phyloP scores from a whole-genome alignment of 2,329 filamentous ascomycete genomes.

The Pseudogymnoascus sp. region DNA sequence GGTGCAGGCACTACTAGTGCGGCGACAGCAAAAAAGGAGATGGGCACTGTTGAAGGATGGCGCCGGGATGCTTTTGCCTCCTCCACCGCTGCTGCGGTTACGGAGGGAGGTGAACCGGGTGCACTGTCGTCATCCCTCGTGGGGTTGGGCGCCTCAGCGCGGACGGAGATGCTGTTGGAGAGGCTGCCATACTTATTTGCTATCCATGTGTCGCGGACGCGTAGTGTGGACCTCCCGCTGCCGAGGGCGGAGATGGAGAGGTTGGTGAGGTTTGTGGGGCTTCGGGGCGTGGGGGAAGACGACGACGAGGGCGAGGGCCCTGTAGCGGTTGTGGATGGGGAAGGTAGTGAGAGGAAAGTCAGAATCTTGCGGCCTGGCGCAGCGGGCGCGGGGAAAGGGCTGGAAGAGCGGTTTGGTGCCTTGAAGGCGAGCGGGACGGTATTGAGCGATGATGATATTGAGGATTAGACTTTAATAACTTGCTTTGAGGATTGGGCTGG shows the following conservation, averaged over 20 bases:
- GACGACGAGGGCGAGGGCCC: slow-evolving; percentile 37
- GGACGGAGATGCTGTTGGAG: slow-evolving; percentile 70
- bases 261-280: slow-evolving; percentile 29
- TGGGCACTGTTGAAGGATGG: slow-evolving; percentile 28
- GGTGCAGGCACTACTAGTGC: slow-evolving; percentile 31
- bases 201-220: slow-evolving; percentile 46
- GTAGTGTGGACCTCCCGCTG: slow-evolving; percentile 29
- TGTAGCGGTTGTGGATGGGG: slow-evolving; percentile 33
- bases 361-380: slow-evolving; percentile 18
- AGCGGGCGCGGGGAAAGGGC: slow-evolving; percentile 17
- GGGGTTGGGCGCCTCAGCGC: slow-evolving; percentile 53
- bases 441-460: slow-evolving; percentile 77
- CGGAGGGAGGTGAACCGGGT: slow-evolving; percentile 20
- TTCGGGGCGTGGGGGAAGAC: slow-evolving; percentile 34
- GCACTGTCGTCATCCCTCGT: slow-evolving; percentile 35
- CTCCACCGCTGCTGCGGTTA: slow-evolving; percentile 1
- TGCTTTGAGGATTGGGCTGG: neutral
- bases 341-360: slow-evolving; percentile 28
- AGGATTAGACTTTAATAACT: slow-evolving; percentile 40
- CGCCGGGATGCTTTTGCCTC: slow-evolving; percentile 14
- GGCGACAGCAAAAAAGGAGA: slow-evolving; percentile 40
- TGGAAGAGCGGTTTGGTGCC: slow-evolving; percentile 15
- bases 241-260: slow-evolving; percentile 34
- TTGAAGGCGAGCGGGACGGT: slow-evolving; percentile 50
- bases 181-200: slow-evolving; percentile 68